Percentiles rank a stretch among this genome's conserved stretches.
Evolutionary conservation across 2,329 filamentous ascomycete species (phyloP).

Genomic region (Scedosporium minutisporum): DNA sequence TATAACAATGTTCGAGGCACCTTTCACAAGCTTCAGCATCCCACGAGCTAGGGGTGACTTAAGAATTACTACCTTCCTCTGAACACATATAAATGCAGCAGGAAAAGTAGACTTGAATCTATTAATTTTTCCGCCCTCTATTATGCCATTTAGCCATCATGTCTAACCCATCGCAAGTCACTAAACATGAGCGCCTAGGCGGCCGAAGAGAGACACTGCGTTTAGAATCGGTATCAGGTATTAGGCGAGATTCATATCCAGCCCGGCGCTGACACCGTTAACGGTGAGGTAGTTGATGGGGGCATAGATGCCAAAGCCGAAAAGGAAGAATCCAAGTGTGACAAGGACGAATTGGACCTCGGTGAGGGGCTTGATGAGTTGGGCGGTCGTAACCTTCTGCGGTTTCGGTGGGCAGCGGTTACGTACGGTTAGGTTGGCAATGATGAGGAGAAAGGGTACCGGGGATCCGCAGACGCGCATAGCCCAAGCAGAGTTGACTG

Average conservation of each 20-base stretch:
- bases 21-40: no score
- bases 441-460: constrained; percentile 19
- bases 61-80: no score
- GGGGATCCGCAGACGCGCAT: constrained; percentile 22
- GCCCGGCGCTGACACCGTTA: constrained; percentile 19
- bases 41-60: no score
- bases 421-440: constrained; percentile 19
- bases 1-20: no score
- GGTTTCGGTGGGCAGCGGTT: constrained; percentile 11
- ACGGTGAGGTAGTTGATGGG: constrained; percentile 26
- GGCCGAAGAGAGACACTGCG: constrained; percentile 26
- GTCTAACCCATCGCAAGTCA: no score
- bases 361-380: constrained; percentile 19
- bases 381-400: constrained; percentile 14
- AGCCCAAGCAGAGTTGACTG: constrained; percentile 21
- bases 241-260: constrained; percentile 18
- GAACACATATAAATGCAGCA: no score
- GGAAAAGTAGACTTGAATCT: no score
- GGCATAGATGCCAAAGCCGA: constrained; percentile 25
- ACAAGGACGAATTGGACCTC: constrained; percentile 22
- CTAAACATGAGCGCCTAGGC: constrained; percentile 15
- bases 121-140: no score
- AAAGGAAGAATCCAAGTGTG: constrained; percentile 21
- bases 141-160: no score
- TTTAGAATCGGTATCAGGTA: constrained; percentile 30